phyloP scores from a whole-genome alignment of 768 basidiomycete genomes.

The Tephrocybe rancida region DNA sequence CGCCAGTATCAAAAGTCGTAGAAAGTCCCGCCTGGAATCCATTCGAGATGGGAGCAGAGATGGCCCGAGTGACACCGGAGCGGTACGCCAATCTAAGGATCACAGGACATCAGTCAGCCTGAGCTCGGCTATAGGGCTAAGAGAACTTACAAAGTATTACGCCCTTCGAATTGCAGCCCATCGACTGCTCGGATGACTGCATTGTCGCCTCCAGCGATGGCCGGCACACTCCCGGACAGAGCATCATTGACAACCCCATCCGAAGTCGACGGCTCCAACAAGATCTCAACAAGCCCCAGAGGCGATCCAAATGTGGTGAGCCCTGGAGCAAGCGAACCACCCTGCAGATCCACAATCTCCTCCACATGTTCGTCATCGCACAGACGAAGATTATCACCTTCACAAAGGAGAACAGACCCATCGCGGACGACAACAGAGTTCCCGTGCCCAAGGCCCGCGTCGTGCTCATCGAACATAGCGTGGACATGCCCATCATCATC shows the following conservation, averaged over 20 bases:
- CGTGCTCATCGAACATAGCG: constrained; percentile 22
- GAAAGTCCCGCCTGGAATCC: constrained; percentile 69
- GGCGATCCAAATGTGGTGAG: constrained; percentile 64
- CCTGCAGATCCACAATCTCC: constrained; percentile 54
- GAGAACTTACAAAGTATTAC: constrained; percentile 47
- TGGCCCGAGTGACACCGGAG: constrained; percentile 69
- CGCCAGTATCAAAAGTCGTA: constrained; percentile 60
- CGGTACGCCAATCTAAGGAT: constrained; percentile 66
- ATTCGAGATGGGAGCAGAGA: constrained; percentile 56
- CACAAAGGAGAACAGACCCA: constrained; percentile 54
- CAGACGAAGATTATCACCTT: constrained; percentile 18
- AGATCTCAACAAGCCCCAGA: constrained; percentile 73
- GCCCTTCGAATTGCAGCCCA: constrained; percentile 55
- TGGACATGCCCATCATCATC: constrained; percentile 21
- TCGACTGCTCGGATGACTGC: constrained; percentile 64
- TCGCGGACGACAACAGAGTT: constrained; percentile 47
- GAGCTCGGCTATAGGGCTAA: constrained; percentile 14
- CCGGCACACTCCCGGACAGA: constrained; percentile 37
- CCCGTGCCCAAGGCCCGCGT: constrained; percentile 12
- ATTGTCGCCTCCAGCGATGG: constrained; percentile 41
- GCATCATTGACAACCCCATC: constrained; percentile 67
- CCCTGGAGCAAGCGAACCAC: constrained; percentile 65
- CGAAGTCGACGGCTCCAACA: constrained; percentile 60
- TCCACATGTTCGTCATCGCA: constrained; percentile 16
- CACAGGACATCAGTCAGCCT: constrained; percentile 1